Conservation (phyloP, 140 eudicot species). For the Flaveria floridana region DNA sequence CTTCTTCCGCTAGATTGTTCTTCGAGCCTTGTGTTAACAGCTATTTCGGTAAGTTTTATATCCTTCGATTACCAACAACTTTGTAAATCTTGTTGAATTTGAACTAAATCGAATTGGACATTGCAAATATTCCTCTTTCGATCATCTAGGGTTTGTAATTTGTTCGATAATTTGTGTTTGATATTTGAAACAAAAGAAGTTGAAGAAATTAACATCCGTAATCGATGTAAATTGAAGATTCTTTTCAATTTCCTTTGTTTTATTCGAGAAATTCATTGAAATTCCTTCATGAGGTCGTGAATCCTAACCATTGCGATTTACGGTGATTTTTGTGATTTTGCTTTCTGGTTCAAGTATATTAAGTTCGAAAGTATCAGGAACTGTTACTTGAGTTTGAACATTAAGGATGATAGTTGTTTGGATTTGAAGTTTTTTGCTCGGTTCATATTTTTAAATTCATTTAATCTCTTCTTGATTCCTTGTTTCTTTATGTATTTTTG, state of each 20-base stretch:
- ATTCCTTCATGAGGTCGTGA: background rate
- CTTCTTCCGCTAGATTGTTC: constrained; percentile 17
- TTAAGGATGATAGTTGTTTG: too few species aligned
- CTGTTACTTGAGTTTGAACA: too few species aligned
- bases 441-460: too few species aligned
- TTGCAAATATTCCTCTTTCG: background rate
- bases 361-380: too few species aligned
- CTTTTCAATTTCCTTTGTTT: background rate
- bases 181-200: background rate
- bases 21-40: background rate
- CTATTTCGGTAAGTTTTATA: constrained; percentile 5
- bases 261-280: background rate
- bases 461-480: too few species aligned
- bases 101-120: background rate
- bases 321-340: background rate
- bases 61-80: background rate
- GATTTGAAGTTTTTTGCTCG: too few species aligned
- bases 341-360: too few species aligned
- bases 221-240: background rate
- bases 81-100: background rate
- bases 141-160: constrained; percentile 20
- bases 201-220: background rate
- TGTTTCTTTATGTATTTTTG: too few species aligned
- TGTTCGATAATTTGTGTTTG: background rate
- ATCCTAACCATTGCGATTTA: background rate